Base-by-base conservation (phyloP, 495 filamentous ascomycete species). In the Penicillium canescens region DNA sequence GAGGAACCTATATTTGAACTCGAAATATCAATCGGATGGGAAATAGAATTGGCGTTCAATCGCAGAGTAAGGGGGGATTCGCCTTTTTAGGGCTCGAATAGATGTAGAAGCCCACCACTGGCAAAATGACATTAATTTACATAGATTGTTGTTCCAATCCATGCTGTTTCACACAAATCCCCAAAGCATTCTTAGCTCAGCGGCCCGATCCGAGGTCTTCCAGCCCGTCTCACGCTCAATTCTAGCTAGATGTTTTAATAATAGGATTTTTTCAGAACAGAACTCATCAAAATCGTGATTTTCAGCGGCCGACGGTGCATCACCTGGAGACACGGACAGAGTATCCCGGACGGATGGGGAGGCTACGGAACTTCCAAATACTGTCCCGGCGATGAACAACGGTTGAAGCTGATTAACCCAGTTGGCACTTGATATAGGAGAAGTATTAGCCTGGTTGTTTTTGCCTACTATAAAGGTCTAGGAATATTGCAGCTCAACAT, bases 211-310 rank as follows among this genome's bases (percentile, higher is more conserved):
- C 0, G 57, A 52, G 4, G 57, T 60, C 38, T 60, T 60, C 57
- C 57, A 56, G 6, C 57, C 57, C 5, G 57, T 60, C 33, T 60
- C 52, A 14, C 42, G 35, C 43, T 60, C 57, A 26, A 60, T 56
- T 34, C 49, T 38, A 43, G 57, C 47, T 11, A 60, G 33, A 39
- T 60, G 57, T 31, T 45, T 60, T 8, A 60, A 23, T n/a, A 60
- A 35, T 6, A 48, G 4, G 10, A 60, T 56, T 16, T 60, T 60
- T 43, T 60, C 57, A 38, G 57, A 5, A 24, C 23, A 31, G 28
- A 44, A 60, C 14, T 56, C 38, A 14, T 56, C 52, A 14, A 8
- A 26, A 9, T 49, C 35, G 24, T 14, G 13, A 40, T n/a, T 40
- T 8, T 40, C 34, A 21, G 11, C 5, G n/a, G n/a, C 20, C 26